Percentiles rank a stretch among this genome's conserved stretches.
Conservation (phyloP, 805 yeast species). For the Candida hungchunana region DNA sequence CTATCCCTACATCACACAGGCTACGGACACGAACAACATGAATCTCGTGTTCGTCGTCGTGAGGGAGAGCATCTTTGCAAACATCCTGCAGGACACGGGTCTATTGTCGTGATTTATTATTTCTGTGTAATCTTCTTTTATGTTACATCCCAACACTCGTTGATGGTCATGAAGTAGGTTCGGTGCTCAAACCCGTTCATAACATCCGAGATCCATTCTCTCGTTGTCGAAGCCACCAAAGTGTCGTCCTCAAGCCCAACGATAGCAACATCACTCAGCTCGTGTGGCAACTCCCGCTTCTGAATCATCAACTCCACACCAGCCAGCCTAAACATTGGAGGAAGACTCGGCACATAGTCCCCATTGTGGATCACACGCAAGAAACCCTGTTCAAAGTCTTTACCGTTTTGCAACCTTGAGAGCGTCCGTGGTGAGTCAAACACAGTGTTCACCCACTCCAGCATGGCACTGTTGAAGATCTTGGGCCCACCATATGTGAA, state of each 20-base stretch:
- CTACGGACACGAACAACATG: constrained; percentile 88
- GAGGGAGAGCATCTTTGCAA: constrained; percentile 73
- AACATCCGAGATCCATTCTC: constrained; percentile 11
- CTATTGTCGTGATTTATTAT: constrained; percentile 41
- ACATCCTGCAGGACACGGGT: constrained; percentile 72
- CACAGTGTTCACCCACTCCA: constrained; percentile 47
- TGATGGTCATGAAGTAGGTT: constrained; percentile 32
- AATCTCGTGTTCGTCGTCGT: constrained; percentile 82
- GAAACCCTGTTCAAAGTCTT: constrained; percentile 32
- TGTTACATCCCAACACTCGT: constrained; percentile 27
- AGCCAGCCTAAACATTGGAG: constrained; percentile 39
- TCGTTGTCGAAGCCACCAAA: neutral
- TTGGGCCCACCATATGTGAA: constrained; percentile 64
- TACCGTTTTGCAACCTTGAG: too few species aligned
- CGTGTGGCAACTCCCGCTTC: constrained; percentile 37
- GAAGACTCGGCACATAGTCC: constrained; percentile 58
- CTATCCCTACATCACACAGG: constrained; percentile 91
- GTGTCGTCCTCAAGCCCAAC: constrained; percentile 8
- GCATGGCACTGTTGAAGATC: constrained; percentile 51
- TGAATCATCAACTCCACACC: constrained; percentile 32
- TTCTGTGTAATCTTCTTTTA: neutral
- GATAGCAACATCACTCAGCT: constrained; percentile 15
- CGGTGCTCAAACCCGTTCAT: constrained; percentile 36
- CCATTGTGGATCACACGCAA: constrained; percentile 52
- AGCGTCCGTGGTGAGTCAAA: too few species aligned